A percentile compares a stretch with the other conserved stretches of the same genome.
Evolutionary conservation across 345 rosid species (phyloP).

Genomic region (Bruguiera parviflora): DNA sequence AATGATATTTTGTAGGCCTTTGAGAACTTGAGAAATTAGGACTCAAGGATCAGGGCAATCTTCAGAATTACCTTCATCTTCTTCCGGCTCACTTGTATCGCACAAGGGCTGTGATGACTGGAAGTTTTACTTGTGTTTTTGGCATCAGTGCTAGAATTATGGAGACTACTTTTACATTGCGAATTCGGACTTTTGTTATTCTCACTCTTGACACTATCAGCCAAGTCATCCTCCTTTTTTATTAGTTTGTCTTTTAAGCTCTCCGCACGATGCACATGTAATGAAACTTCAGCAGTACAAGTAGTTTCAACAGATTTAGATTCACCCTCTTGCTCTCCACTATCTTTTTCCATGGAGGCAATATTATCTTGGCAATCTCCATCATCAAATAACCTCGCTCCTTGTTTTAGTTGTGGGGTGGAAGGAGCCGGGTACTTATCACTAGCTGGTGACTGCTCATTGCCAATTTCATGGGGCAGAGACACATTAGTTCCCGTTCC

Average conservation of each 20-base stretch:
- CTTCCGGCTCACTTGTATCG: slow-evolving; percentile 52
- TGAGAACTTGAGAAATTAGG: neutral
- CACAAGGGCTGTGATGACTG: slow-evolving; percentile 32
- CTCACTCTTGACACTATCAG: slow-evolving; percentile 34
- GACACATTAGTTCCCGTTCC: slow-evolving; percentile 29
- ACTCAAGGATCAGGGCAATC: neutral
- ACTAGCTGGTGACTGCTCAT: slow-evolving; percentile 32
- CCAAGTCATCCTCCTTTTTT: slow-evolving; percentile 48
- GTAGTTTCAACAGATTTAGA: slow-evolving; percentile 91
- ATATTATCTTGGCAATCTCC: slow-evolving; percentile 66
- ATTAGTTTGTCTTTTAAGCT: slow-evolving; percentile 22
- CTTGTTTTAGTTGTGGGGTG: slow-evolving; percentile 72
- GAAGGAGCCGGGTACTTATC: slow-evolving; percentile 77
- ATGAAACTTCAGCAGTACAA: slow-evolving; percentile 35
- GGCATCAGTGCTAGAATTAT: slow-evolving; percentile 16
- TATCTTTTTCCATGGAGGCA: slow-evolving; percentile 53
- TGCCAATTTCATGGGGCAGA: slow-evolving; percentile 28
- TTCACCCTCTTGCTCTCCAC: slow-evolving; percentile 60
- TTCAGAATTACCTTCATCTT: slow-evolving; percentile 49
- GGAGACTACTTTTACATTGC: slow-evolving; percentile 30
- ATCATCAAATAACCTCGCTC: slow-evolving; percentile 52
- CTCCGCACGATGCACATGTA: slow-evolving; percentile 23
- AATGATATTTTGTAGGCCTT: neutral
- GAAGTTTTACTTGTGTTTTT: slow-evolving; percentile 36
- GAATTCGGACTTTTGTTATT: slow-evolving; percentile 13